Conservation (phyloP, 495 filamentous ascomycete species). For the Trichoderma orchidacearum region DNA sequence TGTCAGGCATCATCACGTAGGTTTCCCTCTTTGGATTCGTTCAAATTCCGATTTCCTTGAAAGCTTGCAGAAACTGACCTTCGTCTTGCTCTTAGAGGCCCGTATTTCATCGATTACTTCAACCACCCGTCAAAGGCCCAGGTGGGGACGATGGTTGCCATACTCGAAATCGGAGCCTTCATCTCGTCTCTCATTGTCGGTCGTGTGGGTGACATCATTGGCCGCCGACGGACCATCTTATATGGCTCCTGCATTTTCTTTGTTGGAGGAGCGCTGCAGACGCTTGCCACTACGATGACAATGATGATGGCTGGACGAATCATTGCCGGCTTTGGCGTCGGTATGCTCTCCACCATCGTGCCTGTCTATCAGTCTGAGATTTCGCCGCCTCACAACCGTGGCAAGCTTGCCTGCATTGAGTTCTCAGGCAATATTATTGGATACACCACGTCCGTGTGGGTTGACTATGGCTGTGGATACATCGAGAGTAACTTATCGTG, state of each 20-base stretch:
- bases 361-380: slow-evolving; percentile 98
- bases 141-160: slow-evolving; percentile 92
- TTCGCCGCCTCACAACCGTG: slow-evolving; percentile 88
- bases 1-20: slow-evolving; percentile 98
- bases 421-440: slow-evolving; percentile 95
- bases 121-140: slow-evolving; percentile 70
- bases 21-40: slow-evolving; percentile 21
- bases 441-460: slow-evolving; percentile 94
- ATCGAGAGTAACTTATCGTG: slow-evolving; percentile 78
- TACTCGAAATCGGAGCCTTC: slow-evolving; percentile 87
- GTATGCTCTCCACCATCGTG: slow-evolving; percentile 90
- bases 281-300: slow-evolving; percentile 64
- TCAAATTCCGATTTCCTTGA: slow-evolving; percentile 5
- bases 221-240: slow-evolving; percentile 78
- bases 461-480: slow-evolving; percentile 92
- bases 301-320: slow-evolving; percentile 92
- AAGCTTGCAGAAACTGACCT: slow-evolving; percentile 2
- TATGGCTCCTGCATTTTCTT: slow-evolving; percentile 92
- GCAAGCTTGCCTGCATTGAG: slow-evolving; percentile 92
- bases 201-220: slow-evolving; percentile 80
- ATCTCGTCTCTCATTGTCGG: slow-evolving; percentile 84
- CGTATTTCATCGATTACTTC: slow-evolving; percentile 83
- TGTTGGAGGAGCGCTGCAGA: slow-evolving; percentile 75
- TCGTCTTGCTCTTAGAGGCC: slow-evolving; percentile 44
- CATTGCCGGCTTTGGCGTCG: slow-evolving; percentile 85